Evolutionary conservation across 345 rosid species (phyloP).

Genomic region (Barbarea vulgaris): DNA sequence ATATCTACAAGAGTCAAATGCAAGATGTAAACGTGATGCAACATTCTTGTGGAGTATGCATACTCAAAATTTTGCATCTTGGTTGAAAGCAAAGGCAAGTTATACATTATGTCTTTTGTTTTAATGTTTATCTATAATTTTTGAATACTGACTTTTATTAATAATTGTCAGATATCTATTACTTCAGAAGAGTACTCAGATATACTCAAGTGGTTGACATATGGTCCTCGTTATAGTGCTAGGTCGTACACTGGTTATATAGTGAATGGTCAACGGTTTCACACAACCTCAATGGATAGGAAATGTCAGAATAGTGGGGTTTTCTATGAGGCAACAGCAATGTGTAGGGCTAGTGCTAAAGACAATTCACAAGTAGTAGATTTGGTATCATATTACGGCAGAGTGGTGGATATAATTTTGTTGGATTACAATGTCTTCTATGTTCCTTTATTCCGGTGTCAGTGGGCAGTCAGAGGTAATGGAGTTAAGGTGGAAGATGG

Average conservation of each 20-base stretch:
- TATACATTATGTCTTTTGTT: too few species aligned
- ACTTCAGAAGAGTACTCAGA: neutral
- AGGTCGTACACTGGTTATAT: too few species aligned
- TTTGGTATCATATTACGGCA: neutral
- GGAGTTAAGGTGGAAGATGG: neutral
- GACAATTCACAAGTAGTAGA: neutral
- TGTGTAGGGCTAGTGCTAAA: neutral
- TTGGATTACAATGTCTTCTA: neutral
- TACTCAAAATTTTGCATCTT: neutral
- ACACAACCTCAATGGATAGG: too few species aligned
- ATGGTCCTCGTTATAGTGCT: neutral
- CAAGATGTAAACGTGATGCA: neutral
- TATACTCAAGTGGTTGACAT: neutral
- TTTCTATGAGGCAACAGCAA: neutral
- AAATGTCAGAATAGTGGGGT: neutral
- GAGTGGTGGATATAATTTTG: neutral
- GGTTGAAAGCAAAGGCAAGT: neutral
- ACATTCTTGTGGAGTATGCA: neutral
- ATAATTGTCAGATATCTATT: too few species aligned
- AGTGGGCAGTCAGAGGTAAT: neutral
- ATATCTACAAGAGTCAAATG: neutral
- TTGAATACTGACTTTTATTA: neutral
- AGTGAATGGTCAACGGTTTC: too few species aligned
- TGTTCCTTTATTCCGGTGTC: neutral
- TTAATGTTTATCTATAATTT: too few species aligned